phyloP scores from a whole-genome alignment of 2,329 filamentous ascomycete genomes.

The Fusarium aywerte region DNA sequence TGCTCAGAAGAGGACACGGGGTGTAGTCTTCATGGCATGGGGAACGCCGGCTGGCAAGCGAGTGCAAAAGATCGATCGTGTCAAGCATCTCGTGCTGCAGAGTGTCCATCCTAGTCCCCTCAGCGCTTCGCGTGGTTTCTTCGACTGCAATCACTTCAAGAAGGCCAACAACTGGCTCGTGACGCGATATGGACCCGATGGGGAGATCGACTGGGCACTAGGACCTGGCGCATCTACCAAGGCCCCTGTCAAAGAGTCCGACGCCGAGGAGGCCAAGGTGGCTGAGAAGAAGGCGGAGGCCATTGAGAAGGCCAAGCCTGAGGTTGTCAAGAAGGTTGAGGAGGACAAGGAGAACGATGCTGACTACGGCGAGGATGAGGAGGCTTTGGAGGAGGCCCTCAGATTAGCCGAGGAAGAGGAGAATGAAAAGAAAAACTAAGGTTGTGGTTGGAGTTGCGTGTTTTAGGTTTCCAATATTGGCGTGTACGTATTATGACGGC shows the following conservation, averaged over 20 bases:
- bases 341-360: conserved; percentile 46
- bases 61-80: conserved; percentile 76
- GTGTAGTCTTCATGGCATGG: conserved; percentile 97
- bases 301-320: conserved; percentile 37
- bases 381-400: conserved; percentile 52
- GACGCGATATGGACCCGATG: conserved; percentile 79
- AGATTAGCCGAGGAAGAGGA: conserved; percentile 47
- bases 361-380: conserved; percentile 51
- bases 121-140: conserved; percentile 84
- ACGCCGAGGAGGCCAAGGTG: conserved; percentile 38
- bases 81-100: conserved; percentile 83
- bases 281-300: conserved; percentile 44
- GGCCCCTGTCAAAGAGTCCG: conserved; percentile 36
- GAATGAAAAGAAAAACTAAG: conserved; percentile 34
- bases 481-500: conserved; percentile 32
- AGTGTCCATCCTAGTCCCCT: conserved; percentile 94
- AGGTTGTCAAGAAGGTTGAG: conserved; percentile 23
- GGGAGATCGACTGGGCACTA: conserved; percentile 86
- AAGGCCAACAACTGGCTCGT: conserved; percentile 87
- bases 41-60: conserved; percentile 85
- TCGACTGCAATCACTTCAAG: conserved; percentile 83
- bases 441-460: not conserved
- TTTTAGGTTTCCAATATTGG: conserved; percentile 6
- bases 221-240: conserved; percentile 52
- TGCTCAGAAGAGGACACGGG: conserved; percentile 76